Conservation (phyloP, 2,329 filamentous ascomycete species). For the Venturia effusa region DNA sequence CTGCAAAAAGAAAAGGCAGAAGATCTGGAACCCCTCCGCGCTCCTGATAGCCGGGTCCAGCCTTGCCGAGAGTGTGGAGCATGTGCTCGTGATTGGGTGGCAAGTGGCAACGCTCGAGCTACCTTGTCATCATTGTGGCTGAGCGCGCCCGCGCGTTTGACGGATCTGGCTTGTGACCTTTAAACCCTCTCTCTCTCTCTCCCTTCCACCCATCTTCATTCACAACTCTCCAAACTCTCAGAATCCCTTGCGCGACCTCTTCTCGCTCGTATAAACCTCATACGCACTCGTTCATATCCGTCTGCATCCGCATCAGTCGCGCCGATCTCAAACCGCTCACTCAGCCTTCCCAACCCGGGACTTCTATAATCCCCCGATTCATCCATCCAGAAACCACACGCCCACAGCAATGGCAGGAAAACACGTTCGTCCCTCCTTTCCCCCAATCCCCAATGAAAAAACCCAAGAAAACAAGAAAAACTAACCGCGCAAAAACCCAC, state of each 20-base stretch:
- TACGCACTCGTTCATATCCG: not conserved
- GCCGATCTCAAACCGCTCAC: not conserved
- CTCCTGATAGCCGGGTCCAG: not conserved
- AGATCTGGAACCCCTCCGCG: not conserved
- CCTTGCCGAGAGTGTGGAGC: not conserved
- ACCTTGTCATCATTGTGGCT: not conserved
- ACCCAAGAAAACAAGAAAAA: not conserved
- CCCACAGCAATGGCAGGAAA: conserved; percentile 4
- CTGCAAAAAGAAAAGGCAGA: not conserved
- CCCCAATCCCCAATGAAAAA: not conserved
- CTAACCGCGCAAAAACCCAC: not conserved
- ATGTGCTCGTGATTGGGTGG: not conserved
- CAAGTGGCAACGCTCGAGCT: not conserved
- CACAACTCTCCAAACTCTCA: not conserved
- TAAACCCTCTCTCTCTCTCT: not conserved
- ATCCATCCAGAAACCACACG: not conserved
- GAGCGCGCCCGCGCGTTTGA: not conserved
- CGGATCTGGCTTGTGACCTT: not conserved
- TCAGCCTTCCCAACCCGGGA: not conserved
- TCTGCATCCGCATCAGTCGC: not conserved
- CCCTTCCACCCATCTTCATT: not conserved
- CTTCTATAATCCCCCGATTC: not conserved
- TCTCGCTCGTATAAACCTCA: too few species aligned
- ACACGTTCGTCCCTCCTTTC: conserved; percentile 5
- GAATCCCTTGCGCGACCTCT: not conserved